Evolutionary conservation across 495 filamentous ascomycete species (phyloP).

Genomic region (Hypomontagnella submonticulosa): DNA sequence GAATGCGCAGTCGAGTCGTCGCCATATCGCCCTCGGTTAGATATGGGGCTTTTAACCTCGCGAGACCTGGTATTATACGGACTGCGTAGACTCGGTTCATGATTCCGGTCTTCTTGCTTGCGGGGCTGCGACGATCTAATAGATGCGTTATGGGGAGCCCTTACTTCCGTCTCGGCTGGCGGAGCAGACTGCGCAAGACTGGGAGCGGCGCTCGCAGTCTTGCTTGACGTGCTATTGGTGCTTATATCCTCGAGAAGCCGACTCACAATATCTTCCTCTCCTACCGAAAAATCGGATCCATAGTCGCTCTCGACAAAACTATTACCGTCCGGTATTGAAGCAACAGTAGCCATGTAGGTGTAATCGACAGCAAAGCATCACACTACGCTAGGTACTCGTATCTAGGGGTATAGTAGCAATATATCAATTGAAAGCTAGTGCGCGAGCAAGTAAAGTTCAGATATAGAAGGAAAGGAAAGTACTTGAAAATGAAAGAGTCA

Average conservation of each 20-base stretch:
- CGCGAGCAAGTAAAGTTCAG: not conserved
- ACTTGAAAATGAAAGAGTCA: not conserved
- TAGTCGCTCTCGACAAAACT: constrained; percentile 68
- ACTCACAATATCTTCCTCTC: constrained; percentile 60
- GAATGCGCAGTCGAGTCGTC: constrained; percentile 25
- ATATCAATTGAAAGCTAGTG: not conserved
- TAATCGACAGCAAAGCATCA: constrained; percentile 9
- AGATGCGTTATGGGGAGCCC: not conserved
- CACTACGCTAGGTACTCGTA: constrained; percentile 8
- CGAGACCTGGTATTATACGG: not conserved
- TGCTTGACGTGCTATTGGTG: constrained; percentile 12
- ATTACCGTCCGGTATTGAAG: constrained; percentile 10
- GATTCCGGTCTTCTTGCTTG: not conserved
- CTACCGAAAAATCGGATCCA: constrained; percentile 75
- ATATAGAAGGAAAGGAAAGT: not conserved
- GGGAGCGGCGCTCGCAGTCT: not conserved
- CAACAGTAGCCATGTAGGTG: constrained; percentile 26
- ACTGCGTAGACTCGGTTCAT: not conserved
- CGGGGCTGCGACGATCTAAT: not conserved
- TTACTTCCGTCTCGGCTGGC: not conserved
- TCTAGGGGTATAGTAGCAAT: not conserved
- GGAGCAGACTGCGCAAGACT: constrained; percentile 9
- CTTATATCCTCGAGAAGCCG: constrained; percentile 30
- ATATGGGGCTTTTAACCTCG: not conserved
- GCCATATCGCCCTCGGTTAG: not conserved